Percentiles rank a stretch among this genome's conserved stretches.
These are phyloP conservation scores for Cordyceps javanica DNA, from an alignment of 2,329 filamentous ascomycete species.

Conservation along the genomic window DNA sequence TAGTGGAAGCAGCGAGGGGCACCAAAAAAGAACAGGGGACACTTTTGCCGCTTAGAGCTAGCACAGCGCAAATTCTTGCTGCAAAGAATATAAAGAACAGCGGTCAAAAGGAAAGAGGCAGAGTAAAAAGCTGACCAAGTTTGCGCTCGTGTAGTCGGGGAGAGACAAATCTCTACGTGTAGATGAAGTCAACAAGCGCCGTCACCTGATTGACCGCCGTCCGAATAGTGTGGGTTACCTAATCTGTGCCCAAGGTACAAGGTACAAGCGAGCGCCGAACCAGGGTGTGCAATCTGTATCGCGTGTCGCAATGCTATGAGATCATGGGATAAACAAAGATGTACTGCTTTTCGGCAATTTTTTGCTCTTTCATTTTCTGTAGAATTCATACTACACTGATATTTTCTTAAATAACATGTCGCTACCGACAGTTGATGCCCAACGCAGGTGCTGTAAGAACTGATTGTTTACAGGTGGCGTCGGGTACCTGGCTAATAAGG, in stretches of 20 bases:
- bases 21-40: background rate
- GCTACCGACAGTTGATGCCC: background rate
- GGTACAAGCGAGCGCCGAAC: too few relatives aligned
- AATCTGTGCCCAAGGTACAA: background rate
- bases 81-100: background rate
- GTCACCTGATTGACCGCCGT: constrained; percentile 9
- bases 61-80: background rate
- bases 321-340: background rate
- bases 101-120: background rate
- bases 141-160: background rate
- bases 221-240: background rate
- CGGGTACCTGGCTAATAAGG: background rate
- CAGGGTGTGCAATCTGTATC: background rate
- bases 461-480: constrained; percentile 3
- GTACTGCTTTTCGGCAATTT: background rate
- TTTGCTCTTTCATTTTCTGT: too few relatives aligned
- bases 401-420: too few relatives aligned
- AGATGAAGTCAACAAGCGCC: constrained; percentile 11
- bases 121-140: constrained; percentile 1
- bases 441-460: background rate
- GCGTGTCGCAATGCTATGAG: background rate
- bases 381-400: too few relatives aligned
- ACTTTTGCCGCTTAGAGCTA: background rate
- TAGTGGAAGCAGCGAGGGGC: background rate
- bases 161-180: background rate